A percentile compares a stretch with the other conserved stretches of the same genome.
Conservation (phyloP, 805 yeast genomes). For the Candida berthetii region DNA sequence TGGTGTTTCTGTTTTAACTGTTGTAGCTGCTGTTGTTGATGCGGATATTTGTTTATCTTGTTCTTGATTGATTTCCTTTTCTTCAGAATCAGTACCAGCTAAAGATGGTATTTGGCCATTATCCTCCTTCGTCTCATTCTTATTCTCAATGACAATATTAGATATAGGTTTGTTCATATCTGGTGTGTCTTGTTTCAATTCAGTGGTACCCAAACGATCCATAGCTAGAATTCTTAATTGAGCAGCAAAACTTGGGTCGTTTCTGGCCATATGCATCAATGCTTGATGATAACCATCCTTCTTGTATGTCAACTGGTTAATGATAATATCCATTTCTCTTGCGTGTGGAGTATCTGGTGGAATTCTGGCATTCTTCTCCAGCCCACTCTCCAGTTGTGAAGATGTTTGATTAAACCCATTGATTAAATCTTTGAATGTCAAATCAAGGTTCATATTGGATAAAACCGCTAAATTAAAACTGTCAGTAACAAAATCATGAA, state of each 20-base stretch:
- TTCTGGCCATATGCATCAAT: background rate
- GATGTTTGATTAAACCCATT: background rate
- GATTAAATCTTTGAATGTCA: background rate
- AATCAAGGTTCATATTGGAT: background rate
- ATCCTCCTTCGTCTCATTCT: no score
- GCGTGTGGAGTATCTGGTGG: background rate
- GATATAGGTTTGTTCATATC: background rate
- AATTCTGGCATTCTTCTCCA: background rate
- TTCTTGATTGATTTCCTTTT: no score
- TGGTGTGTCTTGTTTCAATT: background rate
- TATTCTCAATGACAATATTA: no score
- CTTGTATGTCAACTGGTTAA: background rate
- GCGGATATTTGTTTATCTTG: no score
- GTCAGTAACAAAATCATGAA: no score
- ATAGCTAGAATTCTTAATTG: background rate
- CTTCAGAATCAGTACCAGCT: no score
- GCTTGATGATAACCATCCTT: background rate
- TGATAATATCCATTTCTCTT: background rate
- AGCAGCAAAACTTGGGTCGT: background rate
- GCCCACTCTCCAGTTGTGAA: background rate
- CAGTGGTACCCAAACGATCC: background rate
- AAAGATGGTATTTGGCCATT: no score
- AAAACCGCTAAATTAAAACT: background rate
- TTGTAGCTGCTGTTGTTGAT: no score
- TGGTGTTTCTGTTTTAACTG: no score